phyloP scores from a whole-genome alignment of 139 green algal genomes.

The Zygnema circumcarinatum region DNA sequence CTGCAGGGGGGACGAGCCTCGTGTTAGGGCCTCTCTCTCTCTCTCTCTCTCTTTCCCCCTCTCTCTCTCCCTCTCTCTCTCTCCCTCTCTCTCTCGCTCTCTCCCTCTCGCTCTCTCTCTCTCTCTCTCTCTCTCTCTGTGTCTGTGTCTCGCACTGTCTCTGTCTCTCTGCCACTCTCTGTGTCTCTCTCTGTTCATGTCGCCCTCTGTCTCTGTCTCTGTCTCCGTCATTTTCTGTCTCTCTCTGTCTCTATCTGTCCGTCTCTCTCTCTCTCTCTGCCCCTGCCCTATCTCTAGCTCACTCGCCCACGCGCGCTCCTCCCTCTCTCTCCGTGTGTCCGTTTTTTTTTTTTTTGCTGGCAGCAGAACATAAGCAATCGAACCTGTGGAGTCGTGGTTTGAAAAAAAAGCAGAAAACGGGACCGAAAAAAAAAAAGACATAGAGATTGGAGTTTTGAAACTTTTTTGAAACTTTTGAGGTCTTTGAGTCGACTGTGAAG shows the following conservation, averaged over 20 bases:
- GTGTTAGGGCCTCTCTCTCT: neutral
- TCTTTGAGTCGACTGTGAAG: neutral
- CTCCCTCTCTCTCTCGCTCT: neutral
- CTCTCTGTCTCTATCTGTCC: too few relatives aligned
- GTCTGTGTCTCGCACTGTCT: too few relatives aligned
- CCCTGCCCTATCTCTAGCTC: too few relatives aligned
- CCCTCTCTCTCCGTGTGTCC: neutral
- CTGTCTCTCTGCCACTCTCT: too few relatives aligned
- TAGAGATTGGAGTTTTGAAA: neutral
- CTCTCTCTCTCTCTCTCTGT: too few relatives aligned
- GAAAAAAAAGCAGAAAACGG: neutral
- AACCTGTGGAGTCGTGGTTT: neutral
- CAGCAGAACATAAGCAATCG: neutral
- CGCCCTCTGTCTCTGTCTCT: too few relatives aligned
- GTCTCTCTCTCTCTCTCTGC: too few relatives aligned
- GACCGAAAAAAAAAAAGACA: neutral
- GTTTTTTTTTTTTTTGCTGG: neutral
- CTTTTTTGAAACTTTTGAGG: neutral
- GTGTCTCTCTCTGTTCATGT: too few relatives aligned
- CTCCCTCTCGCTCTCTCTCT: too few relatives aligned
- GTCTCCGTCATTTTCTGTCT: too few relatives aligned
- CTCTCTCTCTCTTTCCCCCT: neutral
- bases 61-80: neutral
- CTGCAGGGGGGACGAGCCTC: neutral
- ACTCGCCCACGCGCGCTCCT: too few relatives aligned